phyloP scores from a whole-genome alignment of 176 grass and related monocot genomes.

The Guadua angustifolia region DNA sequence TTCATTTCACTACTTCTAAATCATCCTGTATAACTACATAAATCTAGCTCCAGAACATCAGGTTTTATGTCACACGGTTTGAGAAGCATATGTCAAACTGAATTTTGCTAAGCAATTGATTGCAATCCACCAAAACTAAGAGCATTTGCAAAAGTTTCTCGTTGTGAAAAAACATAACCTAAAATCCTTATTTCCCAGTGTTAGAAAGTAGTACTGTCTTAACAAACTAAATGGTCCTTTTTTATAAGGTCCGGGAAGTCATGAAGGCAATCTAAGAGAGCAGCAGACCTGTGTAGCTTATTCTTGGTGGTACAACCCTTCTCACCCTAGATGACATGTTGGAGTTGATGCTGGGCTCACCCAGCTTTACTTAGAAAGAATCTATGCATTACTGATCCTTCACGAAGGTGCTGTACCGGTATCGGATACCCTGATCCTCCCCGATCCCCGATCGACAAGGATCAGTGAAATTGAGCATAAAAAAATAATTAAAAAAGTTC shows the following conservation, averaged over 20 bases:
- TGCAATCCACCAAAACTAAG: slow-evolving; percentile 18
- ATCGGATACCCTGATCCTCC: no score
- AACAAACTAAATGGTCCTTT: slow-evolving; percentile 24
- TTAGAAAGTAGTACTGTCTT: background rate
- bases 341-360: slow-evolving; percentile 76
- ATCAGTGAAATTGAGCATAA: no score
- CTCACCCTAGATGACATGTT: slow-evolving; percentile 92
- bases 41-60: background rate
- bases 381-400: no score
- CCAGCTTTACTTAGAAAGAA: slow-evolving; percentile 27
- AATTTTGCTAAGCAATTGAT: background rate
- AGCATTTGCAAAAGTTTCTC: background rate
- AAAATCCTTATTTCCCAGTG: background rate
- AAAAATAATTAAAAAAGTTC: no score
- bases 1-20: background rate
- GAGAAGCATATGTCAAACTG: background rate
- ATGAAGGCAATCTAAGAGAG: slow-evolving; percentile 83
- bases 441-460: no score
- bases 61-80: background rate
- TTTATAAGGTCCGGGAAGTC: slow-evolving; percentile 79
- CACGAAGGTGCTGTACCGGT: no score
- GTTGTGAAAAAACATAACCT: background rate
- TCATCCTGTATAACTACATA: background rate
- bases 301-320: slow-evolving; percentile 92
- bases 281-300: slow-evolving; percentile 67